These are phyloP conservation scores for Coffea eugenioides DNA, from an alignment of 257 asterid genomes.

Conservation along the genomic window DNA sequence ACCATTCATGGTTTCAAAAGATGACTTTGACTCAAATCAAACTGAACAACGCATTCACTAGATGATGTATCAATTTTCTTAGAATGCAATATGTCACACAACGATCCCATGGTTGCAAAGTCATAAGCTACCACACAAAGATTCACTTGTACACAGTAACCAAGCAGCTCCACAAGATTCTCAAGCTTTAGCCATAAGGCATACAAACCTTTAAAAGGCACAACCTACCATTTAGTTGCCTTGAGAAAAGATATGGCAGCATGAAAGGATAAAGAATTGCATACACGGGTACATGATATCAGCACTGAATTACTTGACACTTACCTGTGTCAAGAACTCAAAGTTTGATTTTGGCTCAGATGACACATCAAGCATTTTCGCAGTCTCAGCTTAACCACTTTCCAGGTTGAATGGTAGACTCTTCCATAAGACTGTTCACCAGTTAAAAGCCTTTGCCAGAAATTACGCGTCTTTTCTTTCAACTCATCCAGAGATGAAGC, in stretches of 20 bases:
- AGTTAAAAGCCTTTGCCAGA: conserved; percentile 74
- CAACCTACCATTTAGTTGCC: conserved; percentile 16
- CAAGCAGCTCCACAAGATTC: conserved; percentile 83
- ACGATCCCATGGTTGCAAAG: conserved; percentile 97
- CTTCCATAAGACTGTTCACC: conserved; percentile 96
- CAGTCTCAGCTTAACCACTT: conserved; percentile 78
- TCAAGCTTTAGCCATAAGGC: conserved; percentile 93
- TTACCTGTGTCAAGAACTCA: conserved; percentile 90
- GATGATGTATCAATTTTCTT: conserved; percentile 19
- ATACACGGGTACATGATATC: background rate
- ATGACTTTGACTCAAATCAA: background rate
- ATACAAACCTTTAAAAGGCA: conserved; percentile 62
- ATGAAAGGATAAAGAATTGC: conserved; percentile 6
- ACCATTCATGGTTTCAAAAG: conserved; percentile 6
- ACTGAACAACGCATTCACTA: background rate
- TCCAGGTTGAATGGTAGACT: conserved; percentile 67
- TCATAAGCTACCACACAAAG: conserved; percentile 90
- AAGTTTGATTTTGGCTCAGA: conserved; percentile 84
- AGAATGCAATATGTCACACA: conserved; percentile 95
- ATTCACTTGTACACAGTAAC: conserved; percentile 92
- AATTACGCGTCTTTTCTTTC: conserved; percentile 80
- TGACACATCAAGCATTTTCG: conserved; percentile 91
- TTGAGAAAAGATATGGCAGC: conserved; percentile 16
- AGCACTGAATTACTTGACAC: background rate
- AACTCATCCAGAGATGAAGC: conserved; percentile 67